Evolutionary conservation across 1,139 yeast genomes (phyloP).

Genomic region (Sporopachydermia cereana): DNA sequence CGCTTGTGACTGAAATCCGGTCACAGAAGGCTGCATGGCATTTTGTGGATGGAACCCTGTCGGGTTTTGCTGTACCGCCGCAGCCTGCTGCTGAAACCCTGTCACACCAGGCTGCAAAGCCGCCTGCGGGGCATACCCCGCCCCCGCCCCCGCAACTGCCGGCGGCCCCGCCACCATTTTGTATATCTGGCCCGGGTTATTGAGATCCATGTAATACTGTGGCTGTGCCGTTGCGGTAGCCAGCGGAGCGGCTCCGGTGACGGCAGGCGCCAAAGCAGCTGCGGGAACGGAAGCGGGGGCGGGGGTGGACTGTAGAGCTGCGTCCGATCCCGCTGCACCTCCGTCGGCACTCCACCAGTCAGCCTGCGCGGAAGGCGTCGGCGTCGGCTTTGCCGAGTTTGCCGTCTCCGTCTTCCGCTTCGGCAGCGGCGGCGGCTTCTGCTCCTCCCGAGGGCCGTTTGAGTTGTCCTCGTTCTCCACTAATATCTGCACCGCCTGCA

Average conservation of each 20-base stretch:
- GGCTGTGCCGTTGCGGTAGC: background rate
- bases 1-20: background rate
- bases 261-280: background rate
- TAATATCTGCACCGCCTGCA: background rate
- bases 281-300: background rate
- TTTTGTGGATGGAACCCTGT: background rate
- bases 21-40: background rate
- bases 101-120: background rate
- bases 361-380: background rate
- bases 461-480: background rate
- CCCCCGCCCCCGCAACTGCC: background rate
- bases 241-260: background rate
- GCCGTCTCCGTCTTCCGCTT: background rate
- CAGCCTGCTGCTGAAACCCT: background rate
- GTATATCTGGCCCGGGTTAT: constrained; percentile 1
- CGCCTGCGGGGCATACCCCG: background rate
- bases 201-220: constrained; percentile 4
- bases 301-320: background rate
- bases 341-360: background rate
- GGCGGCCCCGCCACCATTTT: background rate
- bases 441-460: background rate
- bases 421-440: background rate
- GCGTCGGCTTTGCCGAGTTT: background rate
- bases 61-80: background rate
- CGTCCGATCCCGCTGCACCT: background rate